Evolutionary conservation across 2,329 filamentous ascomycete species (phyloP).

Genomic region (Diplodia intermedia): DNA sequence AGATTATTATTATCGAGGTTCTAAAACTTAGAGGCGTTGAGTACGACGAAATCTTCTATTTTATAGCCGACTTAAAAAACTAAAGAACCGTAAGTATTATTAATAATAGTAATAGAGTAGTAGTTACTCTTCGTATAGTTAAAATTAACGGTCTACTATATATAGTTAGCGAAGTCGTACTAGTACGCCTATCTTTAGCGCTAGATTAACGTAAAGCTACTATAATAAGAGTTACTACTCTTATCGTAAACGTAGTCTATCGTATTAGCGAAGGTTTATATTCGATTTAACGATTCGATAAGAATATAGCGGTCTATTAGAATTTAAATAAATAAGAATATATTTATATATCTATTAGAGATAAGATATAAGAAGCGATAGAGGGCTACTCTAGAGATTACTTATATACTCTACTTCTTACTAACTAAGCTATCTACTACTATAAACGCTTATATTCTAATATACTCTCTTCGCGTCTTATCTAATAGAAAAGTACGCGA

Average conservation of each 20-base stretch:
- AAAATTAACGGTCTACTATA: conserved; percentile 47
- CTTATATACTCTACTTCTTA: too few relatives aligned
- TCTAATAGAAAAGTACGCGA: too few relatives aligned
- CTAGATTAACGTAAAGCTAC: conserved; percentile 49
- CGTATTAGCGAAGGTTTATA: conserved; percentile 43
- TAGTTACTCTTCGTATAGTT: conserved; percentile 34
- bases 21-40: conserved; percentile 35
- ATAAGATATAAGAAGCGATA: too few relatives aligned
- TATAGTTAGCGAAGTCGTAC: conserved; percentile 53
- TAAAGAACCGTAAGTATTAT: conserved; percentile 32
- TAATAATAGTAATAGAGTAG: conserved; percentile 35
- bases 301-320: conserved; percentile 48
- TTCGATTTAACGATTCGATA: conserved; percentile 34
- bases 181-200: conserved; percentile 53
- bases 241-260: conserved; percentile 45
- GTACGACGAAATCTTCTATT: conserved; percentile 28
- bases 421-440: too few relatives aligned
- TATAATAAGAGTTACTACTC: conserved; percentile 43
- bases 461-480: too few relatives aligned
- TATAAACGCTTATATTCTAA: too few relatives aligned
- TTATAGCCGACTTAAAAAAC: conserved; percentile 29
- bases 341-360: too few relatives aligned
- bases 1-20: conserved; percentile 36
- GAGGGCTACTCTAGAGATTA: too few relatives aligned
- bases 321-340: too few relatives aligned